Conservation (phyloP, 2,329 filamentous ascomycete species). For the Talaromyces sp. region DNA sequence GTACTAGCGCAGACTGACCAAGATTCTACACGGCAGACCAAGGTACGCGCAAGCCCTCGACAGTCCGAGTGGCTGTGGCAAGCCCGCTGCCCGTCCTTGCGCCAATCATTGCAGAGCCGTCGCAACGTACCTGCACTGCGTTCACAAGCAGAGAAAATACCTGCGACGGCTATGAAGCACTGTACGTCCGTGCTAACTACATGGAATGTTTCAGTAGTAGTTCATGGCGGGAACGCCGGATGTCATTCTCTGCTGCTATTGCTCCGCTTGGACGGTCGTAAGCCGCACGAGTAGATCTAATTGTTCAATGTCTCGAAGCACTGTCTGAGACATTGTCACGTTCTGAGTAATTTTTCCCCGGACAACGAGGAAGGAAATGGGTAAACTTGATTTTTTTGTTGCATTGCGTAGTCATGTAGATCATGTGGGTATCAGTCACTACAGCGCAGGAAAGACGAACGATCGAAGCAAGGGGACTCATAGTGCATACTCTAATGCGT, state of each 20-base stretch:
- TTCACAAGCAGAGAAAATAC: neutral
- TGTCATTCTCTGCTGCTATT: no score
- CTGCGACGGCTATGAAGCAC: neutral
- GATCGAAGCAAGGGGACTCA: neutral
- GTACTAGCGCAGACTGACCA: neutral
- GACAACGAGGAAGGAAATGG: neutral
- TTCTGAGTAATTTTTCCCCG: no score
- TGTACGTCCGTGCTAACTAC: neutral
- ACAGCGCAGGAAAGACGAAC: neutral
- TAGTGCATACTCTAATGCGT: neutral
- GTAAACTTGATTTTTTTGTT: neutral
- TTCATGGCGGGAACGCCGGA: neutral
- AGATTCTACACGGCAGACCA: neutral
- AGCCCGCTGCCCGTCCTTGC: neutral
- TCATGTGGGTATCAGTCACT: neutral
- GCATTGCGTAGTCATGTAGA: neutral
- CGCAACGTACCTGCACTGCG: neutral
- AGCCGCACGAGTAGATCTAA: no score
- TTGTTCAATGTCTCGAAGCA: no score
- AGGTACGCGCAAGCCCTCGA: constrained; percentile 1
- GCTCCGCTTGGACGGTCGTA: no score
- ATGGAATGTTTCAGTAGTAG: neutral
- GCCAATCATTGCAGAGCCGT: neutral
- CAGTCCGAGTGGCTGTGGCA: constrained; percentile 4
- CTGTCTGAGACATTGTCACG: no score